Evolutionary conservation across 208 protist species (phyloP).

Genomic region (Vickermania spadyakhi): DNA sequence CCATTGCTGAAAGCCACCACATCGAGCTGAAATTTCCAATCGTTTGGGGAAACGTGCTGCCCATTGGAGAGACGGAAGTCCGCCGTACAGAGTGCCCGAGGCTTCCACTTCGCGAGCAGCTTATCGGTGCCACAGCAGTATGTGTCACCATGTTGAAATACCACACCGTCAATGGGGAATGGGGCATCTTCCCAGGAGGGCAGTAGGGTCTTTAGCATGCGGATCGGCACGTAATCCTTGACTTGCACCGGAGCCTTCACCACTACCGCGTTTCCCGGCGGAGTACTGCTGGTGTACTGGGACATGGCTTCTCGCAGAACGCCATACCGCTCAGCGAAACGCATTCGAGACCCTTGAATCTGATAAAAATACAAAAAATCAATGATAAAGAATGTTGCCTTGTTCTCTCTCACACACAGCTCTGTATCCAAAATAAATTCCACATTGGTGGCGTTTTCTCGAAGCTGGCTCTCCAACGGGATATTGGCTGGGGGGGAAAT

Average conservation of each 20-base stretch:
- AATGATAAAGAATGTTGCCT: conserved; percentile 53
- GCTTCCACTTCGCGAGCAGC: conserved; percentile 82
- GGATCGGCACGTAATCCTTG: conserved; percentile 77
- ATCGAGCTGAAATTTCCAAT: conserved; percentile 54
- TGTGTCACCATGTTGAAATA: conserved; percentile 67
- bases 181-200: conserved; percentile 32
- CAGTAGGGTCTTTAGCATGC: conserved; percentile 42
- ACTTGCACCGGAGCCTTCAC: conserved; percentile 17
- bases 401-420: conserved; percentile 15
- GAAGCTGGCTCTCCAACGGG: too few species aligned
- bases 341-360: conserved; percentile 28
- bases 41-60: conserved; percentile 2
- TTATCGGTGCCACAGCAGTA: conserved; percentile 71
- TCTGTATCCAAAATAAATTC: conserved; percentile 75
- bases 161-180: conserved; percentile 63
- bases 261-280: conserved; percentile 6
- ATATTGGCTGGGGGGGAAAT: too few species aligned
- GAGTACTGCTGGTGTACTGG: too few species aligned
- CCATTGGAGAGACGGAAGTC: conserved; percentile 66
- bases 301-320: conserved; percentile 49
- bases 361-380: conserved; percentile 81
- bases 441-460: too few species aligned
- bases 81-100: conserved; percentile 65
- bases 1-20: conserved; percentile 20
- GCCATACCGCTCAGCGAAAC: conserved; percentile 44